phyloP scores from a whole-genome alignment of 2,329 filamentous ascomycete genomes.

The Dothidotthia symphoricarpi region DNA sequence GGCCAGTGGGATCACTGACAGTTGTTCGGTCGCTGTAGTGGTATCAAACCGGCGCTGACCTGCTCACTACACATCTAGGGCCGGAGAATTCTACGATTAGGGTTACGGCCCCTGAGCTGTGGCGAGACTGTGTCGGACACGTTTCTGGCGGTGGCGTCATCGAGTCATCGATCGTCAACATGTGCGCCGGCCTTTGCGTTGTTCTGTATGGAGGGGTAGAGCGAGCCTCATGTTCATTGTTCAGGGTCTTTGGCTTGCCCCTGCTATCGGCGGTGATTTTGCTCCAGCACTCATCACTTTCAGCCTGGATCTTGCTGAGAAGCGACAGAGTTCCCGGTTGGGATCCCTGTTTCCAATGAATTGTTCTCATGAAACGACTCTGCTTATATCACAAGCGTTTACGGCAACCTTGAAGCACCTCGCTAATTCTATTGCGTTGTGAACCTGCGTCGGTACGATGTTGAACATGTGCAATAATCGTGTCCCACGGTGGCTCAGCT shows the following conservation, averaged over 20 bases:
- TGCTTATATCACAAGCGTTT: too few species aligned
- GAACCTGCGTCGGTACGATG: too few species aligned
- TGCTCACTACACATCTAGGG: slow-evolving; percentile 7
- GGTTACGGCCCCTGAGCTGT: slow-evolving; percentile 1
- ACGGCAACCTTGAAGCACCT: too few species aligned
- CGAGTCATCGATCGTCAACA: slow-evolving; percentile 12
- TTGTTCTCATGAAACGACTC: too few species aligned
- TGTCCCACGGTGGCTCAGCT: too few species aligned
- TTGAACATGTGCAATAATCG: too few species aligned
- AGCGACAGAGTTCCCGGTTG: too few species aligned
- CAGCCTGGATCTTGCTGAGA: too few species aligned
- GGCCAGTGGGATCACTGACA: not conserved
- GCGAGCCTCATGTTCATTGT: slow-evolving; percentile 6
- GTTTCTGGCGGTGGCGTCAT: slow-evolving; percentile 7
- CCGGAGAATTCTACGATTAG: slow-evolving; percentile 9
- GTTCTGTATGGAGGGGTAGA: slow-evolving; percentile 7
- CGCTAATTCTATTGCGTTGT: too few species aligned
- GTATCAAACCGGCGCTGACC: slow-evolving; percentile 1
- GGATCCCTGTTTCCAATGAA: too few species aligned
- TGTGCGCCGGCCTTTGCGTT: slow-evolving; percentile 10
- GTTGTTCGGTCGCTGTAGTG: slow-evolving; percentile 1
- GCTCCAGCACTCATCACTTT: too few species aligned
- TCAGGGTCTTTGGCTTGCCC: slow-evolving; percentile 17
- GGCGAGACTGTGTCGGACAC: slow-evolving; percentile 1
- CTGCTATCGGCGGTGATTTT: slow-evolving; percentile 1